phyloP scores from a whole-genome alignment of 306 rosid species.

The Fagus crenata region DNA sequence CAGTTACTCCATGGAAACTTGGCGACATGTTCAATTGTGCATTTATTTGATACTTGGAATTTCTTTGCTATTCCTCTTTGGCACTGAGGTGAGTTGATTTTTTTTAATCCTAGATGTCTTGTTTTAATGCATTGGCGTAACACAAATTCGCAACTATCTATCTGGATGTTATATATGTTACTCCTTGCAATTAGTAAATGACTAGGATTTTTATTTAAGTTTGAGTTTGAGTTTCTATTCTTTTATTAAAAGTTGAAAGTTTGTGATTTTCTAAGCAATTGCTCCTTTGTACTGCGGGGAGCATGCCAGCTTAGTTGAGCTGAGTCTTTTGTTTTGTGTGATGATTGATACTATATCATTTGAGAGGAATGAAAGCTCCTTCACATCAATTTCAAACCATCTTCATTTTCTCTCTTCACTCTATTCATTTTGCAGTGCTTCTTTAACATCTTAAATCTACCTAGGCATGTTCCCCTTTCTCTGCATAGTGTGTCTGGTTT shows the following conservation, averaged over 20 bases:
- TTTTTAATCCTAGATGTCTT: not conserved
- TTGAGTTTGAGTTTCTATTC: not conserved
- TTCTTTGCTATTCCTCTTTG: constrained; percentile 32
- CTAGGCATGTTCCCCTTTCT: too few relatives aligned
- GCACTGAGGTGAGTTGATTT: constrained; percentile 44
- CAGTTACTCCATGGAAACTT: constrained; percentile 43
- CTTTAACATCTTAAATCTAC: too few relatives aligned
- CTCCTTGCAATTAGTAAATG: not conserved
- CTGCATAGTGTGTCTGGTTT: too few relatives aligned
- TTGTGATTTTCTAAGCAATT: not conserved
- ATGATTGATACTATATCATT: too few relatives aligned
- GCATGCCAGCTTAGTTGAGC: not conserved
- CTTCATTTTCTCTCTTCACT: too few relatives aligned
- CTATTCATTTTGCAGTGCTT: too few relatives aligned
- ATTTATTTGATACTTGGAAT: constrained; percentile 36
- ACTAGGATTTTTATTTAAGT: not conserved
- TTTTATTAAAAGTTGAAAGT: not conserved
- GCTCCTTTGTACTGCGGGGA: not conserved
- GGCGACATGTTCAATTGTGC: constrained; percentile 25
- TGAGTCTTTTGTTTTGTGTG: too few relatives aligned
- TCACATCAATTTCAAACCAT: too few relatives aligned
- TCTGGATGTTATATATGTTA: not conserved
- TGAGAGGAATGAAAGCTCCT: too few relatives aligned
- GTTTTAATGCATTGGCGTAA: not conserved
- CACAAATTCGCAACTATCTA: not conserved